Base-by-base conservation (phyloP, 2,329 filamentous ascomycete species). In the Fusarium liriodendri region DNA sequence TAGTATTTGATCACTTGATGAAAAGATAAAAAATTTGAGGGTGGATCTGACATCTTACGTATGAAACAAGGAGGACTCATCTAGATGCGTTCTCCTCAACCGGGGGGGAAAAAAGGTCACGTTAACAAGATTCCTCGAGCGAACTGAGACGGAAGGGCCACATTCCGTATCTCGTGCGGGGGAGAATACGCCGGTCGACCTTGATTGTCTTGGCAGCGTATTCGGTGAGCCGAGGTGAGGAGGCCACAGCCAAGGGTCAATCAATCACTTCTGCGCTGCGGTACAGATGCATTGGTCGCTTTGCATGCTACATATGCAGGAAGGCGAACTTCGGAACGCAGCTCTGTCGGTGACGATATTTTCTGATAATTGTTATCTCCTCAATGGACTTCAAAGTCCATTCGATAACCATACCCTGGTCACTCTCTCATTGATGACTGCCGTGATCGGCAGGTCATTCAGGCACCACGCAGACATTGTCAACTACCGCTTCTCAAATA, bases 171-270 rank as follows among this genome's bases (percentile, higher is more conserved):
- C 47, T 57, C 35, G 32, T 38, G 60, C 58, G 58, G 58, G 58
- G 58, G 37, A 16, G 25, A 52, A 52, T 52, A 52, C 47, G 47
- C 47, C 47, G 6, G 47, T 29, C 47, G 25, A 29, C 47, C 18
- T 50, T n/a, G 32, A 20, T 35, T 37, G 59, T 50, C 40, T 62
- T 62, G 42, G 42, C 50, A 25, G 20, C 37, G 22, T 54, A 37
- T 18, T 66, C 71, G 72, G 72, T 75, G 69, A 72, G 60, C 55
- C 18, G 69, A 74, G 72, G 69, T 75, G 72, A 75, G 62, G 72
- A 75, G 62, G 40, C 64, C 58, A 57, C 47, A 54, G 13, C 6
- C 47, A 52, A 68, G 37, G 16, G 16, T 18, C 5, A 27, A 29
- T 18, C 18, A 13, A 50, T n/a, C 45, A 50, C 45, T n/a, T 50